Evolutionary conservation across 805 yeast genomes (phyloP).

Genomic region (Starmerella sirachaensis): DNA sequence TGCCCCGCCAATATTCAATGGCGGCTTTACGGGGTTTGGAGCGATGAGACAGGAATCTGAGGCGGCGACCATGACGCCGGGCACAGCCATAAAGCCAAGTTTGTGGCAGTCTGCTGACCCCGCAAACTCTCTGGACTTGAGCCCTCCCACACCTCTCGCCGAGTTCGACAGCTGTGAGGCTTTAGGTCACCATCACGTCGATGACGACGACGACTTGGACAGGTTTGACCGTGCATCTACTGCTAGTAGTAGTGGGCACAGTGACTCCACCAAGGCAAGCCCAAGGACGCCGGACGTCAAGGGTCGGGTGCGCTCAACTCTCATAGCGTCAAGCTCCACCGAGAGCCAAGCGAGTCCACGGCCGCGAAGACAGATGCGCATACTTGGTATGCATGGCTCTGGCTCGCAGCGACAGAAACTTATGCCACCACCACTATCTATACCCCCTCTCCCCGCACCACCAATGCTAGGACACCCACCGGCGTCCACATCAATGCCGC

Average conservation of each 20-base stretch:
- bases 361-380: slow-evolving; percentile 10
- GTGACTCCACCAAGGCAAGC: not conserved
- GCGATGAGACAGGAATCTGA: slow-evolving; percentile 20
- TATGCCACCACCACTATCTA: not conserved
- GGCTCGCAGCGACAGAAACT: not conserved
- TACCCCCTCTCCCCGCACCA: not conserved
- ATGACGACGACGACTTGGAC: not conserved
- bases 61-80: slow-evolving; percentile 22
- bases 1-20: slow-evolving; percentile 3
- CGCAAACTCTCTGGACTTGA: slow-evolving; percentile 14
- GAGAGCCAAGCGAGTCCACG: slow-evolving; percentile 14
- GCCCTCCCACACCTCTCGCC: slow-evolving; percentile 10
- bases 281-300: slow-evolving; percentile 5
- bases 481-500: not conserved
- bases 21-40: not conserved
- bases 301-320: not conserved
- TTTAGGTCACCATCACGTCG: too few relatives aligned
- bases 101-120: slow-evolving; percentile 14
- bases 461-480: not conserved
- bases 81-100: slow-evolving; percentile 8
- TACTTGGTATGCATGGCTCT: slow-evolving; percentile 4
- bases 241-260: not conserved
- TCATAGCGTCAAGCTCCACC: slow-evolving; percentile 4
- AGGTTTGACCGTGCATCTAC: not conserved
- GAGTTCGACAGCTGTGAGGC: too few relatives aligned